Evolutionary conservation across 768 basidiomycete species (phyloP).

Genomic region (Mycena rebaudengoi): DNA sequence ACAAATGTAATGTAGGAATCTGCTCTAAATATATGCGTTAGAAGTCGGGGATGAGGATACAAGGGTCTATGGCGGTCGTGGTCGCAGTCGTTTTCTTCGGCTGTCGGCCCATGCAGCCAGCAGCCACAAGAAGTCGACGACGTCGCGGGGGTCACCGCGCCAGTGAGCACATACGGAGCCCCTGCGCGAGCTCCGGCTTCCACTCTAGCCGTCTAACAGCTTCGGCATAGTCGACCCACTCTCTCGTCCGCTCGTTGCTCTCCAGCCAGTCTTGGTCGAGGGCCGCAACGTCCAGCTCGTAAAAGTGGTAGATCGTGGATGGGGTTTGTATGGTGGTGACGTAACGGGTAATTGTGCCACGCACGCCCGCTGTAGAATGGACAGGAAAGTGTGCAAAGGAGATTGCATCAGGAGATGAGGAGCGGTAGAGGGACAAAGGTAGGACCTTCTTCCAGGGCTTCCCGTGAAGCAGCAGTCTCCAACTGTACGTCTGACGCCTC

Average conservation of each 20-base stretch:
- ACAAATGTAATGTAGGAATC: constrained; percentile 21
- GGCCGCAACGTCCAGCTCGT: constrained; percentile 82
- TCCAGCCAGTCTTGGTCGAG: constrained; percentile 88
- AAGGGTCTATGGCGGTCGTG: background rate
- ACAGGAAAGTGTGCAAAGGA: constrained; percentile 50
- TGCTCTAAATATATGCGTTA: constrained; percentile 22
- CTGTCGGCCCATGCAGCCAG: background rate
- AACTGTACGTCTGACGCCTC: constrained; percentile 82
- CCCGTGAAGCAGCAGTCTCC: constrained; percentile 89
- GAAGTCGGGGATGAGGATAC: background rate
- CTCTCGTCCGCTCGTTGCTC: constrained; percentile 77
- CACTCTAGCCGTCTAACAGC: constrained; percentile 78
- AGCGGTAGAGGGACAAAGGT: constrained; percentile 81
- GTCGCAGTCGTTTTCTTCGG: too few relatives aligned
- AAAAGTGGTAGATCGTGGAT: constrained; percentile 88
- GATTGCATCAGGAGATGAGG: constrained; percentile 73
- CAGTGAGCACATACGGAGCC: constrained; percentile 74
- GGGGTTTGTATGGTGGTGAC: constrained; percentile 84
- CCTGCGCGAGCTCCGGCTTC: constrained; percentile 88
- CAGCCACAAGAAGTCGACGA: background rate
- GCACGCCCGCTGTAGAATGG: constrained; percentile 77
- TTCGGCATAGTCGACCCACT: constrained; percentile 91
- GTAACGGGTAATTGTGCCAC: constrained; percentile 85
- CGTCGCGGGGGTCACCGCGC: constrained; percentile 49
- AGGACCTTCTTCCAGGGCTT: constrained; percentile 97